Evolutionary conservation across 2,329 filamentous ascomycete species (phyloP), one percentile per base, ranked within the genome.

Genomic region (Cytospora leucostoma): DNA sequence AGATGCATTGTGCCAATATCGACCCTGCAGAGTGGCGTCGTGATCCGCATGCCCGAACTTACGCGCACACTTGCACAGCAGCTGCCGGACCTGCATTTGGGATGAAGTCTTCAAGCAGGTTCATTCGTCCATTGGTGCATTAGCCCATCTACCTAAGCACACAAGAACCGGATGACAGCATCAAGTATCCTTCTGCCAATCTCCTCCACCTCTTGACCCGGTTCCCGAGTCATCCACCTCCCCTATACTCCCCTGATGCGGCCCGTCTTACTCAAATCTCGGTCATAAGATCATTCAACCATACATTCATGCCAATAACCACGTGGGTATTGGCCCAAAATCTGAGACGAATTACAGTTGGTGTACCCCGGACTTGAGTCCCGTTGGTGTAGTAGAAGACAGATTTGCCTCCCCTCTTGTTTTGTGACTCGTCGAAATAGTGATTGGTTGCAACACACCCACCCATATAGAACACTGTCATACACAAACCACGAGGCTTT

Each of bases 81-180:
- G 51, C 49, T 65, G 40, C 56, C 59, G 63, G 63, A 65, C 63
- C 63, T 65, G 63, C 63, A 65, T 65, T n/a, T 57, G 52, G 51
- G 62, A 47, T 55, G 55, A 19, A 47, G 2, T 27, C 27, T 27
- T 27, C 27, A 4, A 27, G 27, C 2, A 27, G 27, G 27, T 27
- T 27, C 27, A 27, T 27, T 27, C 27, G 27, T 27, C 27, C 27
- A 27, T 3, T 27, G 27, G 27, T 27, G 27, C 27, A 4, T 27
- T 27, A 27, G 27, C 27, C 27, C 27, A 4, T 47, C 44, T 47
- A 47, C 7, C 5, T 21, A 10, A 4, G 44, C 11, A 21, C 2
- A 47, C 19, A 37, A 13, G n/a, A 47, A 7, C 21, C n/a, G 52
- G 51, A 17, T n/a, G 38, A 27, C 40, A 51, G 17, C 13, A 13